Percentiles rank a stretch among this genome's conserved stretches.
Conservation (phyloP, 2,329 filamentous ascomycete genomes). For the Bipolaris cookei region DNA sequence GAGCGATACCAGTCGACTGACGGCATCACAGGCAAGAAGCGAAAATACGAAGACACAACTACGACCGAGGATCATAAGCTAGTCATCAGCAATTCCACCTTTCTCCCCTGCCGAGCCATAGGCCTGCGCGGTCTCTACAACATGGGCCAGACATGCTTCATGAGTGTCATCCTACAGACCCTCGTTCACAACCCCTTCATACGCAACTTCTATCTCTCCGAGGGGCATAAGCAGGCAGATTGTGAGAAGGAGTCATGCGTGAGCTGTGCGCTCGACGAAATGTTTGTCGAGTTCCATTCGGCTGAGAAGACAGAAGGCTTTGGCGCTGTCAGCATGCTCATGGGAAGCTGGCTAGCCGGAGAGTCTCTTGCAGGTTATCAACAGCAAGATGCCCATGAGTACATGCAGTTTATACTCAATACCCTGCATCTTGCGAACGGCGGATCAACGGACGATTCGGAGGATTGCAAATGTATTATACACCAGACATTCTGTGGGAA, state of each 20-base stretch:
- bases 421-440: slow-evolving; percentile 82
- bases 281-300: slow-evolving; percentile 69
- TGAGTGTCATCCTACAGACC: slow-evolving; percentile 93
- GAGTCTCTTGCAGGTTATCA: slow-evolving; percentile 76
- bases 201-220: slow-evolving; percentile 88
- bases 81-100: slow-evolving; percentile 77
- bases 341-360: slow-evolving; percentile 88
- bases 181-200: slow-evolving; percentile 93
- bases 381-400: slow-evolving; percentile 96
- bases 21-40: slow-evolving; percentile 63
- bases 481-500: slow-evolving; percentile 95
- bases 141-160: slow-evolving; percentile 97
- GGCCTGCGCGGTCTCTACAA: slow-evolving; percentile 94
- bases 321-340: slow-evolving; percentile 85
- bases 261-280: slow-evolving; percentile 66
- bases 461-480: slow-evolving; percentile 81
- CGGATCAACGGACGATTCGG: slow-evolving; percentile 53
- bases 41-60: slow-evolving; percentile 74
- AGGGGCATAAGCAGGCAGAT: slow-evolving; percentile 80
- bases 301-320: slow-evolving; percentile 85
- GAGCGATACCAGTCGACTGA: slow-evolving; percentile 32
- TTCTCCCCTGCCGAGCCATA: slow-evolving; percentile 82
- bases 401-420: slow-evolving; percentile 93
- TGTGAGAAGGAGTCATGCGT: slow-evolving; percentile 67
- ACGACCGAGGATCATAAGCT: slow-evolving; percentile 72